Evolutionary conservation across 129 eudicot genomes (phyloP).

Genomic region (Flaveria linearis): DNA sequence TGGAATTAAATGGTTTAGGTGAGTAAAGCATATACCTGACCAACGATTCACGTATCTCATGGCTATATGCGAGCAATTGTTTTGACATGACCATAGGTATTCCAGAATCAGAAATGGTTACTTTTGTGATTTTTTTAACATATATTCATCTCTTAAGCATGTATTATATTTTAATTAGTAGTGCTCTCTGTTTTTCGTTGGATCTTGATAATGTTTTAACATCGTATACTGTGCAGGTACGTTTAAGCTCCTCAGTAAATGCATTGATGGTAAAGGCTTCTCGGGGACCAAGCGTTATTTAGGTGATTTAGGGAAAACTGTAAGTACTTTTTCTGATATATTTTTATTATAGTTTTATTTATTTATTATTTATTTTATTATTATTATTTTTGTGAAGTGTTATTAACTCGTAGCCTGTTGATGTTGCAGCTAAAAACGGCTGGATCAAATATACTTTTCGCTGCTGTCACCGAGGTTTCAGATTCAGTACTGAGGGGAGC

Average conservation of each 20-base stretch:
- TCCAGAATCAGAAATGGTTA: background rate
- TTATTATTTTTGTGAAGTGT: slow-evolving; percentile 5
- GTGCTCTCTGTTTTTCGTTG: background rate
- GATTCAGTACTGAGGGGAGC: slow-evolving; percentile 97
- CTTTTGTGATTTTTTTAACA: too few relatives aligned
- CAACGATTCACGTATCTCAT: background rate
- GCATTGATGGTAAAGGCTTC: slow-evolving; percentile 81
- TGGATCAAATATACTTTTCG: slow-evolving; percentile 89
- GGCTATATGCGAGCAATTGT: background rate
- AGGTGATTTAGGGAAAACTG: slow-evolving; percentile 97
- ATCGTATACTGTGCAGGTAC: slow-evolving; percentile 56
- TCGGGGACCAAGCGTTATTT: slow-evolving; percentile 95
- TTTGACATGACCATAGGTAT: background rate
- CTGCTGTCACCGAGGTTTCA: slow-evolving; percentile 86
- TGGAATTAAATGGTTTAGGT: background rate
- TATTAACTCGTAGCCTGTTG: slow-evolving; percentile 23
- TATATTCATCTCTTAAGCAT: too few relatives aligned
- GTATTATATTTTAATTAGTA: background rate
- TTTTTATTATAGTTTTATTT: background rate
- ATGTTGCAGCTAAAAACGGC: slow-evolving; percentile 74
- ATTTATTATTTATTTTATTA: background rate
- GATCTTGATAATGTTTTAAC: slow-evolving; percentile 3
- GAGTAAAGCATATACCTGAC: background rate
- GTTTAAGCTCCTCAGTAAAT: slow-evolving; percentile 86
- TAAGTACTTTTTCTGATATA: slow-evolving; percentile 39